phyloP scores from a whole-genome alignment of 192 early-diverging fungal species.

The Chytriomyces confervae region DNA sequence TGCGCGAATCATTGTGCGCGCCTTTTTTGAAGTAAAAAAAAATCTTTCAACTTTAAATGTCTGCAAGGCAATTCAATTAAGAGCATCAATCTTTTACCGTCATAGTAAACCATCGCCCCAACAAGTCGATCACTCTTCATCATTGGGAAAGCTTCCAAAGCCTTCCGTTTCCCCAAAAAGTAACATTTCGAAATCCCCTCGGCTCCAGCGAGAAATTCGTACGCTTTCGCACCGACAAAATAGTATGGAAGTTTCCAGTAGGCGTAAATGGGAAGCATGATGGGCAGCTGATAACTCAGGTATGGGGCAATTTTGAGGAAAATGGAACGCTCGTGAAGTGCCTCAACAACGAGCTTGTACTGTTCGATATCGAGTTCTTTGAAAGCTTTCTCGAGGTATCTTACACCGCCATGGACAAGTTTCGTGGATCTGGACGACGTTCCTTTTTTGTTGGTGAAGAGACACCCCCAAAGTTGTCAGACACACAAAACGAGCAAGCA shows the following conservation, averaged over 20 bases:
- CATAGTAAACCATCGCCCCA: slow-evolving; percentile 96
- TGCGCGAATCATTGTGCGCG: slow-evolving; percentile 96
- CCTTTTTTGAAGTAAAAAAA: no score
- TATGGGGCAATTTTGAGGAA: slow-evolving; percentile 96
- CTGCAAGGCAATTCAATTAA: no score
- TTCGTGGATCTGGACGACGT: slow-evolving; percentile 93
- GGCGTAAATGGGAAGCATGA: slow-evolving; percentile 93
- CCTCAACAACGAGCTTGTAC: slow-evolving; percentile 93
- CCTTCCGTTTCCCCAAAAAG: slow-evolving; percentile 81
- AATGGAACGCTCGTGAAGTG: slow-evolving; percentile 91
- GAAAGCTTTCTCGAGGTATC: slow-evolving; percentile 97
- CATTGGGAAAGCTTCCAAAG: slow-evolving; percentile 96
- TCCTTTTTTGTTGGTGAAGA: slow-evolving; percentile 53
- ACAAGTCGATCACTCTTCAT: slow-evolving; percentile 84
- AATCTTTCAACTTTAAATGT: no score
- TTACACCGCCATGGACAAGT: slow-evolving; percentile 95
- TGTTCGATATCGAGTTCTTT: slow-evolving; percentile 94
- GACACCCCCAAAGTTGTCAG: background rate
- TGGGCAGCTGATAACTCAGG: slow-evolving; percentile 88
- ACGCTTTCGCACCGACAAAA: slow-evolving; percentile 91
- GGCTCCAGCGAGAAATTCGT: slow-evolving; percentile 87
- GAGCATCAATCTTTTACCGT: slow-evolving; percentile 70
- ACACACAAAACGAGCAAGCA: no score
- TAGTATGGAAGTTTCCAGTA: slow-evolving; percentile 98
- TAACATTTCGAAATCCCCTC: slow-evolving; percentile 83